Percentiles rank a stretch among this genome's conserved stretches.
Conservation (phyloP, 1,139 yeast genomes). For the Kodamaea ohmeri region DNA sequence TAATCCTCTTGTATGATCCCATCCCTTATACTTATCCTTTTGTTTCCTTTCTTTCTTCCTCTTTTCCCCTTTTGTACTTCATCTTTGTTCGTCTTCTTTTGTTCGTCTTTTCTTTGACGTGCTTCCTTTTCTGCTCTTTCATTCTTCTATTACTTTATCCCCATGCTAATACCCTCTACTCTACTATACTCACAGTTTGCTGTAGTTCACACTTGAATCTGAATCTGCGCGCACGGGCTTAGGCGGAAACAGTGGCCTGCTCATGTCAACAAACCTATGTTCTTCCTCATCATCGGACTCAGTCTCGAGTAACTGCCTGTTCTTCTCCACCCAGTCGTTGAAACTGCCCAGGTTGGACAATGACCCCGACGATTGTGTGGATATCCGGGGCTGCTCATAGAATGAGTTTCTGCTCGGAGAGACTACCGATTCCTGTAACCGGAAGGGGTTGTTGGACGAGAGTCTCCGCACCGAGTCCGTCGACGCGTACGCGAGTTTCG, state of each 20-base stretch:
- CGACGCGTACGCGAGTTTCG: slow-evolving; percentile 34
- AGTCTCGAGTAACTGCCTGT: slow-evolving; percentile 41
- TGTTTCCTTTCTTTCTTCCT: not conserved
- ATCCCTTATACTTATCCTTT: too few relatives aligned
- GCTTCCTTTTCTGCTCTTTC: not conserved
- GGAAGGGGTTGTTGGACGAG: slow-evolving; percentile 60
- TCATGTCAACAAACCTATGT: slow-evolving; percentile 10
- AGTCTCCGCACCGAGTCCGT: slow-evolving; percentile 46
- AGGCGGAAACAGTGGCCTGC: slow-evolving; percentile 28
- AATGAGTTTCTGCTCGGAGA: slow-evolving; percentile 7
- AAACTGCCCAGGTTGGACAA: slow-evolving; percentile 24
- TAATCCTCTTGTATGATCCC: too few relatives aligned
- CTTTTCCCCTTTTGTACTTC: not conserved
- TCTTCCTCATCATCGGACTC: slow-evolving; percentile 43
- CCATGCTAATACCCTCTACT: not conserved
- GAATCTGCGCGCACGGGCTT: slow-evolving; percentile 34
- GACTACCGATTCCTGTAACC: slow-evolving; percentile 21
- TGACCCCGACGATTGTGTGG: slow-evolving; percentile 10
- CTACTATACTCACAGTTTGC: slow-evolving; percentile 27
- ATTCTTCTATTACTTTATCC: not conserved
- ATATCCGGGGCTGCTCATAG: slow-evolving; percentile 9
- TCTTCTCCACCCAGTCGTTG: slow-evolving; percentile 52
- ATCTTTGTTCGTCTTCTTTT: not conserved
- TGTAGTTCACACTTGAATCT: slow-evolving; percentile 41
- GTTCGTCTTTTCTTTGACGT: not conserved